Evolutionary conservation across 2,329 filamentous ascomycete species (phyloP).

Genomic region (Emergomyces orientalis): DNA sequence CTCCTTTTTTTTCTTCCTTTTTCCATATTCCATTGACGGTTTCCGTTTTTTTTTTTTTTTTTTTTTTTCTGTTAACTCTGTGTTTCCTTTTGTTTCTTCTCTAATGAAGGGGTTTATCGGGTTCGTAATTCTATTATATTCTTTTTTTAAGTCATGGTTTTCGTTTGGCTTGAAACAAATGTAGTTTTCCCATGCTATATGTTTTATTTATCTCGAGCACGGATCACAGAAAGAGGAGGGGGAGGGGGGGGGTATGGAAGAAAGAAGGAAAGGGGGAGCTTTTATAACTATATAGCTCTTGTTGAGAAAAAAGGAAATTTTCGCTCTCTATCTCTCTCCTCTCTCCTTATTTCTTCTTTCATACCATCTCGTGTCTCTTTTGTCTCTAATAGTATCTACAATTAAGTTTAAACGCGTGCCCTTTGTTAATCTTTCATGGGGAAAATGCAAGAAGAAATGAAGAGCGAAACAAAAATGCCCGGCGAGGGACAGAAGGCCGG

Average conservation of each 20-base stretch:
- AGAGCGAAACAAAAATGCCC: too few relatives aligned
- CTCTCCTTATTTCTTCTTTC: background rate
- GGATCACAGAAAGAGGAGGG: background rate
- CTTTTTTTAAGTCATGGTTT: background rate
- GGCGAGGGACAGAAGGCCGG: too few relatives aligned
- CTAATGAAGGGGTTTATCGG: slow-evolving; percentile 1
- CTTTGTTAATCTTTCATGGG: too few relatives aligned
- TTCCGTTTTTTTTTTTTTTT: background rate
- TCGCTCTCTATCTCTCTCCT: too few relatives aligned
- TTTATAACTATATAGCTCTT: background rate
- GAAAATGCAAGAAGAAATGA: too few relatives aligned
- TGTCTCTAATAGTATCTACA: background rate
- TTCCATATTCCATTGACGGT: background rate
- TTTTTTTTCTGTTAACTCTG: background rate
- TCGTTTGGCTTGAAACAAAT: background rate
- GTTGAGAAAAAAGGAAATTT: too few relatives aligned
- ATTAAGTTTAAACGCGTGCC: too few relatives aligned
- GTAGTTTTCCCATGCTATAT: too few relatives aligned
- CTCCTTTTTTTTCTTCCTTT: background rate
- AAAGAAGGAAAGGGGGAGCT: background rate
- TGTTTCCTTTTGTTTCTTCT: background rate
- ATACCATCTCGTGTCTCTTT: background rate
- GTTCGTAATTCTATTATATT: background rate
- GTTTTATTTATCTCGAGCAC: background rate
- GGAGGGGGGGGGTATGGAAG: background rate